Evolutionary conservation across 2,329 filamentous ascomycete species (phyloP).

Genomic region (Drechslerella coelobrocha): DNA sequence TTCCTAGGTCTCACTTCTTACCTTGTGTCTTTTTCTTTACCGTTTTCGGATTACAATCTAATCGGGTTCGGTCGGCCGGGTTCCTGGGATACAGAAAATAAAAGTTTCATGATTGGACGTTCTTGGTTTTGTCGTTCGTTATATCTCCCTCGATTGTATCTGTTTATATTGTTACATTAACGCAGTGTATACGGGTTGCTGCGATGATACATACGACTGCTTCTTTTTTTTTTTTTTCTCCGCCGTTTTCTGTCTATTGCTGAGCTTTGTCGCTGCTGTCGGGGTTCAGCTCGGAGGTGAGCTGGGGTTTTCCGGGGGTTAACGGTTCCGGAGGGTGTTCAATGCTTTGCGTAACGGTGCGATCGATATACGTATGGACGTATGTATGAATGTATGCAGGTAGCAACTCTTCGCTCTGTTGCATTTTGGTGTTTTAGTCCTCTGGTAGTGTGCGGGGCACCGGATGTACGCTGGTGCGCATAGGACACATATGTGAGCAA

Average conservation of each 20-base stretch:
- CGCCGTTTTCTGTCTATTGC: background rate
- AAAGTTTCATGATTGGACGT: slow-evolving; percentile 37
- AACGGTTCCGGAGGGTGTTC: background rate
- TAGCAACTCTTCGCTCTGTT: slow-evolving; percentile 9
- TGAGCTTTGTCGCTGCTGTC: background rate
- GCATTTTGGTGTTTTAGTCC: background rate
- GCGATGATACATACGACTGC: slow-evolving; percentile 1
- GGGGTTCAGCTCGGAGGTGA: slow-evolving; percentile 6
- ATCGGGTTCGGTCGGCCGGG: slow-evolving; percentile 7
- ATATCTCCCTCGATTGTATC: background rate
- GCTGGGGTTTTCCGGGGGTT: background rate
- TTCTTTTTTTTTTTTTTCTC: background rate
- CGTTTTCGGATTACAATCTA: background rate
- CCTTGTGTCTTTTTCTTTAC: slow-evolving; percentile 5
- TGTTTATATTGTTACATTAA: background rate
- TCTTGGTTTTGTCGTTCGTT: slow-evolving; percentile 3
- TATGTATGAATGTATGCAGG: background rate
- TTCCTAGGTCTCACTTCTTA: background rate
- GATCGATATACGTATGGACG: slow-evolving; percentile 15
- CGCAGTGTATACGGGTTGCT: slow-evolving; percentile 7
- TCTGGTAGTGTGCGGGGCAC: background rate
- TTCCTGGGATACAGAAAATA: slow-evolving; percentile 32
- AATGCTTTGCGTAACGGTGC: slow-evolving; percentile 22
- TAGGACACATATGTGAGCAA: background rate
- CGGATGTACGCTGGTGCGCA: background rate